phyloP scores from a whole-genome alignment of 2,329 filamentous ascomycete species.

The Nemania abortiva region DNA sequence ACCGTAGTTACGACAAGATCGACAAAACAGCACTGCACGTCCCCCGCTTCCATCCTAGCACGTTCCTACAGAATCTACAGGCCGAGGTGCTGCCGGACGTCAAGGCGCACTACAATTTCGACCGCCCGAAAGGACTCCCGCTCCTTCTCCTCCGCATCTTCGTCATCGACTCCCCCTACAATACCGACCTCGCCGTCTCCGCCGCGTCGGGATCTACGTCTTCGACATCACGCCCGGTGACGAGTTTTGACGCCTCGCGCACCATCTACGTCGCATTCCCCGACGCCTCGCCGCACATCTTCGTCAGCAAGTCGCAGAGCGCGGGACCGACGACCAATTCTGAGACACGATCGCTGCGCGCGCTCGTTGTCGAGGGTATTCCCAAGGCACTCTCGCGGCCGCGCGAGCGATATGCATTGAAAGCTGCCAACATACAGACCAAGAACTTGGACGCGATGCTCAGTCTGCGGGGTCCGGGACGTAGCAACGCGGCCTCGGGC shows the following conservation, averaged over 20 bases:
- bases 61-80: conserved; percentile 82
- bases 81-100: conserved; percentile 80
- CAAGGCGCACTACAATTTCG: conserved; percentile 86
- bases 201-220: conserved; percentile 36
- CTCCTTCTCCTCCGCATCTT: conserved; percentile 82
- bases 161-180: conserved; percentile 84
- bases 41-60: conserved; percentile 83
- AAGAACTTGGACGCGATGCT: conserved; percentile 78
- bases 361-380: conserved; percentile 80
- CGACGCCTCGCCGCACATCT: conserved; percentile 81
- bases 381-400: conserved; percentile 85
- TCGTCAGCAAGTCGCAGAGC: conserved; percentile 67
- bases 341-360: conserved; percentile 74
- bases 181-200: conserved; percentile 65
- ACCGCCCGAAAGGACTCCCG: conserved; percentile 75
- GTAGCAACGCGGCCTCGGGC: conserved; percentile 78
- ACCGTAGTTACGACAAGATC: conserved; percentile 49
- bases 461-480: conserved; percentile 74
- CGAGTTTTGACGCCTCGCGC: conserved; percentile 72
- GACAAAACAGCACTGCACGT: conserved; percentile 63
- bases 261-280: conserved; percentile 87
- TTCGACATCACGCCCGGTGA: conserved; percentile 45
- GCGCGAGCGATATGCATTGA: conserved; percentile 76
- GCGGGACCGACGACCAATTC: conserved; percentile 56
- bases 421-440: conserved; percentile 75